A percentile compares a stretch with the other conserved stretches of the same genome.
Conservation (phyloP, 2,329 filamentous ascomycete species). For the Pyrenochaeta sp. region DNA sequence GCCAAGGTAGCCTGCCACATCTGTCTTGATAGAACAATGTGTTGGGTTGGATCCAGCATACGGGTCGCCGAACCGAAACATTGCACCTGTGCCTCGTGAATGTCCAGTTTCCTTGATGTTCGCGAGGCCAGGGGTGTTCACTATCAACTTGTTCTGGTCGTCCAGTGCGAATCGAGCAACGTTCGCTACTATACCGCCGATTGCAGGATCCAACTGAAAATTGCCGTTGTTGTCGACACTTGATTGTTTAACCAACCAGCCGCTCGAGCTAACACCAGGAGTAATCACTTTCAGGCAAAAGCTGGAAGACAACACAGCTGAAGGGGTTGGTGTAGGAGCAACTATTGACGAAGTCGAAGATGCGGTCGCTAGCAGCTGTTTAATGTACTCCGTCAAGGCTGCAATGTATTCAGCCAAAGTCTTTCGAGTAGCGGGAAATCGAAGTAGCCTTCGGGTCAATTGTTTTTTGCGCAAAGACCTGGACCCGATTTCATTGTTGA, state of each 20-base stretch:
- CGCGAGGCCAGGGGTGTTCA: not conserved
- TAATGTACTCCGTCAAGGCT: too few relatives aligned
- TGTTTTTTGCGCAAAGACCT: too few relatives aligned
- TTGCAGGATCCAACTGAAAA: not conserved
- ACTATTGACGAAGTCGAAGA: too few relatives aligned
- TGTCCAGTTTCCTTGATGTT: not conserved
- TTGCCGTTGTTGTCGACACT: not conserved
- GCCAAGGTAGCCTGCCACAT: not conserved
- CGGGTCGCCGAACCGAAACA: not conserved
- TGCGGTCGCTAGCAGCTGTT: too few relatives aligned
- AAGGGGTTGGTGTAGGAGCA: too few relatives aligned
- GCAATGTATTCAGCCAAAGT: too few relatives aligned
- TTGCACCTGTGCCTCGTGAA: not conserved
- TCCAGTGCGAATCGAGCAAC: not conserved
- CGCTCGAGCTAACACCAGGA: not conserved
- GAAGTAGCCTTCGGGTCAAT: too few relatives aligned
- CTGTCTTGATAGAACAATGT: not conserved
- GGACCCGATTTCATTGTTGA: too few relatives aligned
- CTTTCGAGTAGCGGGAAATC: too few relatives aligned
- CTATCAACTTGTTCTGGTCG: not conserved
- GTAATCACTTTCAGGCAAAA: not conserved
- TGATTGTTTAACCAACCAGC: not conserved
- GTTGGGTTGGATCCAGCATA: not conserved
- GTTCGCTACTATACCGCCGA: not conserved
- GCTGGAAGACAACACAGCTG: not conserved